Percentiles rank a stretch among this genome's conserved stretches.
phyloP scores from a whole-genome alignment of 352 stramenopile species.

The Phytophthora aleatoria region DNA sequence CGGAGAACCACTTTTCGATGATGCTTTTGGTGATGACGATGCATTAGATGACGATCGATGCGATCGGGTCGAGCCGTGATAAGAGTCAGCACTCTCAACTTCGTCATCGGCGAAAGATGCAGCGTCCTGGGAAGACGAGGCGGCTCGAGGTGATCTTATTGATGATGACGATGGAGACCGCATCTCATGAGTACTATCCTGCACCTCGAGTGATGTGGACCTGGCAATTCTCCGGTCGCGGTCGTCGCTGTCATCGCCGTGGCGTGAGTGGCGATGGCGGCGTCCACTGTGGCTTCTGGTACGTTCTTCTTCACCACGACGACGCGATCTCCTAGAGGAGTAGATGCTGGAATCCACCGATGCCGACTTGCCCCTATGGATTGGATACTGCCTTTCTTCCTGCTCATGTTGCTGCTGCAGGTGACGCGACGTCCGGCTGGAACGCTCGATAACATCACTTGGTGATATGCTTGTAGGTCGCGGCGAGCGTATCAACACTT shows the following conservation, averaged over 20 bases:
- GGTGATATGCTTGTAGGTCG: conserved; percentile 17
- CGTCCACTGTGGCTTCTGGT: conserved; percentile 17
- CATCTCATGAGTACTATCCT: conserved; percentile 26
- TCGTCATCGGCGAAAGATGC: conserved; percentile 37
- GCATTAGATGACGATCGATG: conserved; percentile 34
- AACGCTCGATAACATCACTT: conserved; percentile 2
- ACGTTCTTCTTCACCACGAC: conserved; percentile 11
- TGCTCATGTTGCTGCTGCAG: conserved; percentile 17
- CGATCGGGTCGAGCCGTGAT: conserved; percentile 34
- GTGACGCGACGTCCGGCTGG: conserved; percentile 9
- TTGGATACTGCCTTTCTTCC: conserved; percentile 18
- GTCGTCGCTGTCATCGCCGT: conserved; percentile 9
- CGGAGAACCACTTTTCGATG: conserved; percentile 36
- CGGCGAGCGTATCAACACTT: conserved; percentile 55
- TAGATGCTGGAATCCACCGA: conserved; percentile 21
- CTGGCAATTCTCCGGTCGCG: conserved; percentile 19
- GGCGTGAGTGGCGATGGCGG: conserved; percentile 16
- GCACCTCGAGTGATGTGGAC: conserved; percentile 34
- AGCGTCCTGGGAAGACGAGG: conserved; percentile 27
- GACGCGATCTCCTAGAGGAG: conserved; percentile 12
- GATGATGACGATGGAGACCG: conserved; percentile 13
- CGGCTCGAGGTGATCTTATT: conserved; percentile 8
- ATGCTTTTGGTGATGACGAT: conserved; percentile 39
- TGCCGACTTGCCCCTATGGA: conserved; percentile 15
- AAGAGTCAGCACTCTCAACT: conserved; percentile 21